Percentiles rank a stretch among this genome's conserved stretches.
These are phyloP conservation scores for Fomes fomentarius DNA, from an alignment of 1,284 basidiomycete species.

Conservation along the genomic window DNA sequence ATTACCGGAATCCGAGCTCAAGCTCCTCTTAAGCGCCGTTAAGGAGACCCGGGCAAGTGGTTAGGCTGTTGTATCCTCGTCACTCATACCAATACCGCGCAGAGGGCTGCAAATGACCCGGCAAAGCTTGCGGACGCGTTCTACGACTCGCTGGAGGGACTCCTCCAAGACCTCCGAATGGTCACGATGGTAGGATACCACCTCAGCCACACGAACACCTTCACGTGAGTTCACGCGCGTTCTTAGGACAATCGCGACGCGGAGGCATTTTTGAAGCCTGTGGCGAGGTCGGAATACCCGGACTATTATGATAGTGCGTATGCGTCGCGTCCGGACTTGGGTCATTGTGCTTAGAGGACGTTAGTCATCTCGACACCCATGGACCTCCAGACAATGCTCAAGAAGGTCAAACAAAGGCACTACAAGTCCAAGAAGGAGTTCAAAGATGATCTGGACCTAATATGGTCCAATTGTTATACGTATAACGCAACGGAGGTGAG, in stretches of 20 bases:
- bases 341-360: conserved; percentile 1
- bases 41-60: conserved; percentile 74
- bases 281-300: conserved; percentile 83
- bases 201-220: conserved; percentile 15
- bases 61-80: conserved; percentile 11
- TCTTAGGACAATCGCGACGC: conserved; percentile 84
- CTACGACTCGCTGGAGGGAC: conserved; percentile 88
- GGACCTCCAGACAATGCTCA: conserved; percentile 93
- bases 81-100: conserved; percentile 7
- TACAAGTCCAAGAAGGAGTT: conserved; percentile 97
- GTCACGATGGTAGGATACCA: conserved; percentile 65
- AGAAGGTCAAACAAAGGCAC: conserved; percentile 87
- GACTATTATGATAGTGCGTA: conserved; percentile 86
- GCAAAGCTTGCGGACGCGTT: conserved; percentile 84
- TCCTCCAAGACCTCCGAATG: conserved; percentile 81
- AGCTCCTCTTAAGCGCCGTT: conserved; percentile 70
- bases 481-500: conserved; percentile 90
- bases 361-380: conserved; percentile 89
- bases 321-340: neutral
- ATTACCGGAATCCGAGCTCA: conserved; percentile 63
- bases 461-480: conserved; percentile 94
- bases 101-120: conserved; percentile 65
- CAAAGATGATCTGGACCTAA: conserved; percentile 90
- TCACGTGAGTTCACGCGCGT: conserved; percentile 19
- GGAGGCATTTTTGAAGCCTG: conserved; percentile 87